Conservation (phyloP, 2,329 filamentous ascomycete species). For the Aspergillus vadensis region DNA sequence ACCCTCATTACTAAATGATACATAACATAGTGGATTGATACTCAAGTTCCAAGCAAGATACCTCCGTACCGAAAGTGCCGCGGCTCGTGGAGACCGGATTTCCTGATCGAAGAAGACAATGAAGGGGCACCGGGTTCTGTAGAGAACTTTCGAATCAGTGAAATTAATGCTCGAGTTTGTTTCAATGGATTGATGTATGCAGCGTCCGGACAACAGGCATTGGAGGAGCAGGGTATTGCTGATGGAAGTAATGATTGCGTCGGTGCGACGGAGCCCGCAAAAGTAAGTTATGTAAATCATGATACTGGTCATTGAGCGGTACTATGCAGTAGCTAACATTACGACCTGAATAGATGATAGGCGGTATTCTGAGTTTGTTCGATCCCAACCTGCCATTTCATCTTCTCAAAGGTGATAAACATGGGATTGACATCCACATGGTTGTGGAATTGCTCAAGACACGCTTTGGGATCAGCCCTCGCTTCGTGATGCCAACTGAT, state of each 20-base stretch:
- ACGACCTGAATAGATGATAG: background rate
- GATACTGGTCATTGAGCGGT: too few relatives aligned
- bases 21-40: too few relatives aligned
- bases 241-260: background rate
- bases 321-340: background rate
- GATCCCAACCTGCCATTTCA: slow-evolving; percentile 16
- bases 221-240: background rate
- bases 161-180: slow-evolving; percentile 31
- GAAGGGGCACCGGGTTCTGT: background rate
- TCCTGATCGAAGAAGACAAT: slow-evolving; percentile 23
- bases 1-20: too few relatives aligned
- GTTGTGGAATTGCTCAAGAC: slow-evolving; percentile 3
- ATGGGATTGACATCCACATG: slow-evolving; percentile 21
- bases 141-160: slow-evolving; percentile 23
- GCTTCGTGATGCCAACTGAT: slow-evolving; percentile 15
- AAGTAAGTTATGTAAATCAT: slow-evolving; percentile 8
- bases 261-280: slow-evolving; percentile 3
- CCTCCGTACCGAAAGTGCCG: too few relatives aligned
- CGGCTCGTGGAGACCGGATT: slow-evolving; percentile 31
- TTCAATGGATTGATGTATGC: slow-evolving; percentile 24
- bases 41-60: too few relatives aligned
- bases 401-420: slow-evolving; percentile 21
- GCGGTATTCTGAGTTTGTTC: slow-evolving; percentile 17
- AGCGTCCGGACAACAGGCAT: slow-evolving; percentile 12
- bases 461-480: background rate